Conservation (phyloP, 371 early-diverging fungal species). For the Capillidium rhysosporum region DNA sequence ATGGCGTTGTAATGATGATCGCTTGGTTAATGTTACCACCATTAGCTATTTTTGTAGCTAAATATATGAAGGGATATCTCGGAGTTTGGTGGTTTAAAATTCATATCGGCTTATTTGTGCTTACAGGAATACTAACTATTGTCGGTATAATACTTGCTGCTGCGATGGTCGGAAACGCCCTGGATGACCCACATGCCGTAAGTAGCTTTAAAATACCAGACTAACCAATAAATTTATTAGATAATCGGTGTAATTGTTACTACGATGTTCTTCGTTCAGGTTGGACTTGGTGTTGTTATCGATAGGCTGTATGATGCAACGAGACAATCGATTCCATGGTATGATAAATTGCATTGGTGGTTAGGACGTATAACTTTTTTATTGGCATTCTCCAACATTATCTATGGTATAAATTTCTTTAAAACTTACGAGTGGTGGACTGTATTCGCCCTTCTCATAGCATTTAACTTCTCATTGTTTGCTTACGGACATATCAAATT, state of each 20-base stretch:
- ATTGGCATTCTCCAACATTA: background rate
- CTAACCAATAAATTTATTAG: background rate
- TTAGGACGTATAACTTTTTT: background rate
- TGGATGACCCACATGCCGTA: background rate
- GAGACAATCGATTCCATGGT: background rate
- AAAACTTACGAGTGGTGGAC: background rate
- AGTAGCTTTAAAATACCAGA: background rate
- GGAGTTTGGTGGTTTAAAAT: slow-evolving; percentile 3
- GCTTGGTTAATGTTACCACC: slow-evolving; percentile 4
- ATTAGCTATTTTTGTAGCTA: slow-evolving; percentile 2
- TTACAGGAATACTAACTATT: background rate
- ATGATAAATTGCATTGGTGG: slow-evolving; percentile 1
- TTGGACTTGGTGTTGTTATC: background rate
- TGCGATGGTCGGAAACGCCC: background rate
- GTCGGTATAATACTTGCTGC: background rate
- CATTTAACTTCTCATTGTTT: background rate
- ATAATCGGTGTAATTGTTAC: slow-evolving; percentile 1
- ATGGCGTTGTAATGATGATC: slow-evolving; percentile 1
- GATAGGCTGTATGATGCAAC: background rate
- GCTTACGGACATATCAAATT: background rate
- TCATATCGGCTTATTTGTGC: background rate
- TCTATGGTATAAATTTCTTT: slow-evolving; percentile 2
- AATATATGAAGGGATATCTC: background rate
- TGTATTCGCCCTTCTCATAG: background rate
- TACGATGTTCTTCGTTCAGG: background rate